Evolutionary conservation across 2,329 filamentous ascomycete genomes (phyloP), one percentile per base, ranked within the genome.

Genomic region (Penicillium sp.): DNA sequence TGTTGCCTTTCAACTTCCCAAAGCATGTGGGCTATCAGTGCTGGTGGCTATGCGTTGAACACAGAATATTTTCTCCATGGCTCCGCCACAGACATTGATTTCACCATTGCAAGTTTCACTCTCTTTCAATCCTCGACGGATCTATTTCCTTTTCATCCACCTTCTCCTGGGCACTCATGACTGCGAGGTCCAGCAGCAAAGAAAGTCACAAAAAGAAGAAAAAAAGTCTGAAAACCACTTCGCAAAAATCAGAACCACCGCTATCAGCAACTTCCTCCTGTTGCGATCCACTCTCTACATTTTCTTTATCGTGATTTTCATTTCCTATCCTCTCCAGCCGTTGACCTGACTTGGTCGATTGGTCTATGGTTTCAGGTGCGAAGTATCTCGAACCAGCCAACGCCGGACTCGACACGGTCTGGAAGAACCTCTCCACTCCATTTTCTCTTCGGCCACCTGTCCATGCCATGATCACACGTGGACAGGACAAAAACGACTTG

Each of bases 401-500:
- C 18, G 13, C 13, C 16, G 28, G 33, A 21, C 21, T 18, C 13
- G 14, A 23, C 32, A 20, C 17, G 36, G 35, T 36, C 25, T 26
- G 30, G 41, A 45, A 18, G 18, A 33, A 31, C 15, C 17, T 20
- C 30, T 42, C 32, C 32, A 34, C 40, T 33, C 32, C 19, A 33
- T 44, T 48, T 41, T 38, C 40, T 47, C 47, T 48, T 53, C 45
- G 51, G 51, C 41, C 14, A n/a, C n/a, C 36, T 34, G 39, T 37
- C 33, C 29, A 15, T 16, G 30, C 39, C 40, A n/a, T n/a, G 38
- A 36, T 42, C 35, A 38, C 32, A 40, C n/a, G 40, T 37, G 36
- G 33, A 26, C 20, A 31, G 17, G 7, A 26, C 27, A 27, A 42
- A 43, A 44, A 39, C 23, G 32, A 38, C 28, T 26, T 36, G 29